Evolutionary conservation across 2,329 filamentous ascomycete species (phyloP), one percentile per base, ranked within the genome.

Genomic region (Monilinia polystroma): DNA sequence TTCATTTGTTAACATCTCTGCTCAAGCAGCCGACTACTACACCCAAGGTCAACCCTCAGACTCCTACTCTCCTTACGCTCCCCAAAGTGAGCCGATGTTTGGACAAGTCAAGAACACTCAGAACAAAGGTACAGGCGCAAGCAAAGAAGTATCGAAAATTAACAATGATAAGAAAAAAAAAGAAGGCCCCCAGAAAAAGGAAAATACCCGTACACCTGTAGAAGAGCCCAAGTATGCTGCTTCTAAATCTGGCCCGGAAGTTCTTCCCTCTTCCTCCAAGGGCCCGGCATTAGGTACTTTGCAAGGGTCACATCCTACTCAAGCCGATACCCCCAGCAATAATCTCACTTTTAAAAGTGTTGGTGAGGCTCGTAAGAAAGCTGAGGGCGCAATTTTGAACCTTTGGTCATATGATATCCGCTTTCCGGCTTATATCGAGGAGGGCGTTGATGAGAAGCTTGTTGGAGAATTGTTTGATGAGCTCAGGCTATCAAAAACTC

Each of bases 361-460:
- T 2, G 68, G 60, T 8, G 74, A 76, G 51, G 71, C 70, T 35
- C 73, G 73, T 29, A 85, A 84, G 69, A 81, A 85, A 70, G 90
- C 90, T 0, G 85, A 87, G 73, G 84, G 85, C 32, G 88, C 90
- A 4, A 86, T 93, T 51, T 77, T 91, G 41, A 83, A 85, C 49
- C 79, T 93, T 3, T 83, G 81, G 79, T 81, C 83, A 1, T 76
- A 91, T 68, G 90, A 91, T 59, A 86, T 96, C 67, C 86, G 86
- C 26, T 96, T 89, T 74, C 83, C 89, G 65, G 84, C 91, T 68
- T 88, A 94, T 66, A 80, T 93, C 16, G 82, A 87, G 14, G 90
- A 94, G 76, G 90, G 91, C 0, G 83, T 94, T 53, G 85, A 93
- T 71, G 81, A 84, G 47, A 77, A 77, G 1, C 75, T 92, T 14